A percentile compares a stretch with the other conserved stretches of the same genome.
Evolutionary conservation across 1,284 basidiomycete species (phyloP).

Genomic region (Leccinum fallax): DNA sequence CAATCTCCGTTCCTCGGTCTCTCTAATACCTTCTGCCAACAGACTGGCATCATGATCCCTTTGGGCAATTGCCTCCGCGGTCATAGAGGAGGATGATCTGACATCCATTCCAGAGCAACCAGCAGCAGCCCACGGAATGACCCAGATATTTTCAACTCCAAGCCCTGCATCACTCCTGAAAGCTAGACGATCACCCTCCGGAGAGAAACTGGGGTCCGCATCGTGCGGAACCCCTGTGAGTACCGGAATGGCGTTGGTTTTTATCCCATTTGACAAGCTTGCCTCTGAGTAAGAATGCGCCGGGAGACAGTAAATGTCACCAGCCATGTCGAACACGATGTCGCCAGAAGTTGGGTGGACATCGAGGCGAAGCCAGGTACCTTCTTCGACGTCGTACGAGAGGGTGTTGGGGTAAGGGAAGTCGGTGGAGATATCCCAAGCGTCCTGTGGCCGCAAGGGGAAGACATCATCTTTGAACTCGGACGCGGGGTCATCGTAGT

Average conservation of each 20-base stretch:
- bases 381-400: constrained; percentile 69
- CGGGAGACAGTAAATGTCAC: constrained; percentile 71
- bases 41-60: constrained; percentile 50
- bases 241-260: constrained; percentile 32
- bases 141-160: constrained; percentile 75
- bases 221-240: constrained; percentile 63
- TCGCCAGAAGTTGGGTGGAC: constrained; percentile 68
- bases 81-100: constrained; percentile 30
- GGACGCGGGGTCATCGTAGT: constrained; percentile 38
- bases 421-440: constrained; percentile 80
- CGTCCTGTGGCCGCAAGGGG: constrained; percentile 61
- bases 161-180: constrained; percentile 72
- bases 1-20: constrained; percentile 48
- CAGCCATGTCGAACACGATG: constrained; percentile 73
- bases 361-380: constrained; percentile 74
- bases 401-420: constrained; percentile 64
- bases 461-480: constrained; percentile 63
- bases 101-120: constrained; percentile 64
- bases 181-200: constrained; percentile 58
- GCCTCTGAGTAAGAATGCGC: constrained; percentile 39
- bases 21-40: constrained; percentile 50
- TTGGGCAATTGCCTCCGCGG: constrained; percentile 23
- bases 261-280: constrained; percentile 16
- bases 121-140: constrained; percentile 52
- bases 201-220: constrained; percentile 72